Percentiles rank a stretch among this genome's conserved stretches.
phyloP scores from a whole-genome alignment of 305 asterid genomes.

The Solanum hybrid region DNA sequence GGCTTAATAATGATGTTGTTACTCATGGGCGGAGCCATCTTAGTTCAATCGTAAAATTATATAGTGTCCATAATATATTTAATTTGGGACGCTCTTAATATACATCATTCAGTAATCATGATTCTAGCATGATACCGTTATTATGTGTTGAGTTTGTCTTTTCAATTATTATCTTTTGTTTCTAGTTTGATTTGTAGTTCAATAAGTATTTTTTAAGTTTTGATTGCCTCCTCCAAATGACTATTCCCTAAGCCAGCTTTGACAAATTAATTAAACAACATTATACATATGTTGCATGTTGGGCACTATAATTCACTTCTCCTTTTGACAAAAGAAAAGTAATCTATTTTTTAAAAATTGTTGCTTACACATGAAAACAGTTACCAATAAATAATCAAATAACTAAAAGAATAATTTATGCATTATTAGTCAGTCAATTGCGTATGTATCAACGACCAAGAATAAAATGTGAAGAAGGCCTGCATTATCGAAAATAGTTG shows the following conservation, averaged over 20 bases:
- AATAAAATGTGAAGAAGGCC: background rate
- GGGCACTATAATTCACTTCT: background rate
- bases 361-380: background rate
- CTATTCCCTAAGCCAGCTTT: background rate
- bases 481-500: conserved; percentile 1
- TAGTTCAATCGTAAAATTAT: background rate
- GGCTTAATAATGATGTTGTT: background rate
- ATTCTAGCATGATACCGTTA: no score
- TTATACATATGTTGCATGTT: background rate
- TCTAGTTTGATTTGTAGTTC: background rate
- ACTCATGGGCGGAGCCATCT: background rate
- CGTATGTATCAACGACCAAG: background rate
- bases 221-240: background rate
- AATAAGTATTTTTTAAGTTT: background rate
- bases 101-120: no score
- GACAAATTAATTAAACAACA: background rate
- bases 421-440: background rate
- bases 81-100: no score
- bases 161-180: background rate
- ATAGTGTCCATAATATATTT: no score
- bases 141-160: background rate
- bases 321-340: background rate
- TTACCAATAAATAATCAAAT: background rate
- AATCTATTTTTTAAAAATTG: background rate
- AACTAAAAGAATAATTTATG: background rate